Percentiles rank a stretch among this genome's conserved stretches.
These are phyloP conservation scores for Komagataella ulmi DNA, from an alignment of 805 yeast species.

Conservation along the genomic window DNA sequence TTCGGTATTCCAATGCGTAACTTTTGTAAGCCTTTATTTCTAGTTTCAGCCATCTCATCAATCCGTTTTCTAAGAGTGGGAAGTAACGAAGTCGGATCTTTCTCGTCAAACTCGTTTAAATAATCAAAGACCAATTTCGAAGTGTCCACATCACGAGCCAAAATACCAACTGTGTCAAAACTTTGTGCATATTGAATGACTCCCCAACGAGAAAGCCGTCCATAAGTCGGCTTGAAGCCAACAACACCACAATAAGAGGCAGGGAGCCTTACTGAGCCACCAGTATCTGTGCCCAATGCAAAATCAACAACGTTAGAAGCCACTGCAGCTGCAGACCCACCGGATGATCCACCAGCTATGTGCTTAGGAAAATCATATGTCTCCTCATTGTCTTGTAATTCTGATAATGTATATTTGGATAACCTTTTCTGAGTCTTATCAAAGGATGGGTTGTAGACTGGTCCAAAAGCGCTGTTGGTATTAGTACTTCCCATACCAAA, in stretches of 20 bases:
- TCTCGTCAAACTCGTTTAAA: constrained; percentile 47
- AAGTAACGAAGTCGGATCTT: constrained; percentile 67
- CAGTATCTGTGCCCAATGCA: constrained; percentile 91
- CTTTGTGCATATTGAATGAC: constrained; percentile 89
- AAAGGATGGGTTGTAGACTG: constrained; percentile 38
- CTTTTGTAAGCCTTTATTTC: constrained; percentile 6
- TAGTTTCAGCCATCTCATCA: constrained; percentile 1
- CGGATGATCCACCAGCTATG: constrained; percentile 85
- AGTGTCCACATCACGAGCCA: constrained; percentile 34
- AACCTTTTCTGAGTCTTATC: constrained; percentile 6
- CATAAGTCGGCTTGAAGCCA: constrained; percentile 93
- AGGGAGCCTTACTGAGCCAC: constrained; percentile 91
- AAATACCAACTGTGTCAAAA: constrained; percentile 85
- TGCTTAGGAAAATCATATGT: constrained; percentile 14
- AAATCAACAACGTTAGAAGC: constrained; percentile 58
- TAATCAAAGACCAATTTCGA: constrained; percentile 36
- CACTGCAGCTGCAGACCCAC: constrained; percentile 93
- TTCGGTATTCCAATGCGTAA: constrained; percentile 60
- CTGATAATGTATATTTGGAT: constrained; percentile 3
- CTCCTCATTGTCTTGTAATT: constrained; percentile 8
- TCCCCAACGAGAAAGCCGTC: constrained; percentile 86
- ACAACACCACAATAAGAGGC: constrained; percentile 73
- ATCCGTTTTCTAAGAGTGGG: constrained; percentile 19
- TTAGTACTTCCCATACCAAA: constrained; percentile 93
- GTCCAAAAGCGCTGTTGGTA: constrained; percentile 40